These are phyloP conservation scores for Drechslera avenae DNA, from an alignment of 2,329 filamentous ascomycete genomes.

Conservation along the genomic window DNA sequence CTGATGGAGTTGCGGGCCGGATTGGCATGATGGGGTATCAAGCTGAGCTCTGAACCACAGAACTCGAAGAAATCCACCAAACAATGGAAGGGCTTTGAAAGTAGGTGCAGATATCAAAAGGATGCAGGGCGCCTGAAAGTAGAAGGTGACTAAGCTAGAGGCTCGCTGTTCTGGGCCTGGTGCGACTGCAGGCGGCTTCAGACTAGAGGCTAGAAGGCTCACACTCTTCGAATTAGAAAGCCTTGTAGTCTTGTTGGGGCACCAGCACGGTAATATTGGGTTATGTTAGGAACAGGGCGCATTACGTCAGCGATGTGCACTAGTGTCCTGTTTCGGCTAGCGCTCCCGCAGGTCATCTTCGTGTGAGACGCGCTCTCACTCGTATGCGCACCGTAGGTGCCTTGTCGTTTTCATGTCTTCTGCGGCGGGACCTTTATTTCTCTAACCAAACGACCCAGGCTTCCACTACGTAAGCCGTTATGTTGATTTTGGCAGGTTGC, in stretches of 20 bases:
- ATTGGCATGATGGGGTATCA: slow-evolving; percentile 18
- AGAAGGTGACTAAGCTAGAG: background rate
- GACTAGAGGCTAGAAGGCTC: too few relatives aligned
- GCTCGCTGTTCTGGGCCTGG: background rate
- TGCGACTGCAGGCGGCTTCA: background rate
- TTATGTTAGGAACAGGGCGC: background rate
- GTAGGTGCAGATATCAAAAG: background rate
- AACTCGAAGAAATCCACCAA: background rate
- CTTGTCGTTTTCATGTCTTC: background rate
- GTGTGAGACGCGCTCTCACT: slow-evolving; percentile 1
- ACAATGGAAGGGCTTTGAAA: background rate
- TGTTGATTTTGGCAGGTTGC: too few relatives aligned
- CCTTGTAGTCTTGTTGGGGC: too few relatives aligned
- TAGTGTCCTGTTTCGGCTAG: slow-evolving; percentile 8
- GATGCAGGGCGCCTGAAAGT: background rate
- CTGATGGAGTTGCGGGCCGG: slow-evolving; percentile 21
- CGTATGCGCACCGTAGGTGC: background rate
- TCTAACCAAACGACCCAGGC: too few relatives aligned
- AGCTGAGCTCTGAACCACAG: background rate
- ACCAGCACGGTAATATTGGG: too few relatives aligned
- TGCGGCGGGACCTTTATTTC: too few relatives aligned
- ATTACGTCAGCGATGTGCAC: slow-evolving; percentile 13
- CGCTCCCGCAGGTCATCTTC: slow-evolving; percentile 1
- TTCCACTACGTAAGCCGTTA: too few relatives aligned
- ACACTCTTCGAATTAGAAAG: too few relatives aligned